phyloP scores from a whole-genome alignment of 495 filamentous ascomycete species.

The Podospora pseudocomata region DNA sequence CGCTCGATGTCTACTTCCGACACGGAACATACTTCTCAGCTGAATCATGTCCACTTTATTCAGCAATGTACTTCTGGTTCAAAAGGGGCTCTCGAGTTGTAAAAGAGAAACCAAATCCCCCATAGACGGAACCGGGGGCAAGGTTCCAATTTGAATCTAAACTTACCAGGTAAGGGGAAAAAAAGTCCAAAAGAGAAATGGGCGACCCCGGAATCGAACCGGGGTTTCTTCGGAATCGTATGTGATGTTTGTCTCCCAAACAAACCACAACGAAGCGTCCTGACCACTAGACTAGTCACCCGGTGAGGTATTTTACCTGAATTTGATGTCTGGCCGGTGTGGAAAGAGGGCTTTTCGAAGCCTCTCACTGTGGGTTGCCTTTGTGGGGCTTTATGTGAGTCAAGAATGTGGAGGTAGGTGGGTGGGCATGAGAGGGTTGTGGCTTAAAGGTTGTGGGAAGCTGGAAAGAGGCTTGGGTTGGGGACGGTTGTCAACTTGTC shows the following conservation, averaged over 20 bases:
- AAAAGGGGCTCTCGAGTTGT: too few relatives aligned
- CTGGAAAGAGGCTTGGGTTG: background rate
- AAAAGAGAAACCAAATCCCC: too few relatives aligned
- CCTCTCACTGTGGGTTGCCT: background rate
- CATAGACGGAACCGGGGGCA: too few relatives aligned
- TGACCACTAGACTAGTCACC: conserved; percentile 12
- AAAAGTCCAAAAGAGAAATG: conserved; percentile 2
- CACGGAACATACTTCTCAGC: too few relatives aligned
- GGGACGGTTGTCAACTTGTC: background rate
- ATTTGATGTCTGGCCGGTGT: background rate
- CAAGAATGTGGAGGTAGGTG: background rate
- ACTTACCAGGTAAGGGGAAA: background rate
- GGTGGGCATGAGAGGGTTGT: background rate
- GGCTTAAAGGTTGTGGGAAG: background rate
- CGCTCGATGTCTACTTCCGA: too few relatives aligned
- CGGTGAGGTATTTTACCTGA: conserved; percentile 1
- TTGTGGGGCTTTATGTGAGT: background rate
- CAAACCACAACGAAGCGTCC: conserved; percentile 8
- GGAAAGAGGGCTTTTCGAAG: background rate
- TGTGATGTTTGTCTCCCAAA: background rate
- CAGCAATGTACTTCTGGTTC: too few relatives aligned
- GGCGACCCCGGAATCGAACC: conserved; percentile 27
- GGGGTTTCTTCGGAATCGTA: conserved; percentile 23
- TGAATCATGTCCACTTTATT: too few relatives aligned
- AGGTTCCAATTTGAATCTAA: too few relatives aligned